phyloP scores from a whole-genome alignment of 2,329 filamentous ascomycete species.

The Colletotrichum viniferum region DNA sequence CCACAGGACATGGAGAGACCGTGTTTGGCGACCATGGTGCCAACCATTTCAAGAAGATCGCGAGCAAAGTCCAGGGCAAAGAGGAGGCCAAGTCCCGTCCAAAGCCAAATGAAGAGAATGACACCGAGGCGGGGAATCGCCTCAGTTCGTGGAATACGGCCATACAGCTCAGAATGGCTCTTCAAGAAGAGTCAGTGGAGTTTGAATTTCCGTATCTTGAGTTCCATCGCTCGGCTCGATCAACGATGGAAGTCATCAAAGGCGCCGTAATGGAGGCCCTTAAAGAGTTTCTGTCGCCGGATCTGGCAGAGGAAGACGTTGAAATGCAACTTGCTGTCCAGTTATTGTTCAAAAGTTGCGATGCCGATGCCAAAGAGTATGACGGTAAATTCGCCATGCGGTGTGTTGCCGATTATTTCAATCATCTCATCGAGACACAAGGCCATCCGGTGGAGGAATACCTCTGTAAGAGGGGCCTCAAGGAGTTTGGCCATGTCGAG shows the following conservation, averaged over 20 bases:
- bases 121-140: neutral
- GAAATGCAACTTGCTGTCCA: neutral
- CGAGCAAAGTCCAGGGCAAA: neutral
- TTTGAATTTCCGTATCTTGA: neutral
- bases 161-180: neutral
- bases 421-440: neutral
- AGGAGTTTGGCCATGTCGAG: neutral
- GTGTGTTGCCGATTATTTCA: neutral
- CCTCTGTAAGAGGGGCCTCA: neutral
- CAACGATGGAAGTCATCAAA: neutral
- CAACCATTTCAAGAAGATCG: neutral
- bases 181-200: neutral
- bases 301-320: neutral
- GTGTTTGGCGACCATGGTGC: neutral
- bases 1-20: neutral
- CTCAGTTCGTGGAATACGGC: neutral
- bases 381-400: neutral
- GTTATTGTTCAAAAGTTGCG: neutral
- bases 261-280: neutral
- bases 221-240: neutral
- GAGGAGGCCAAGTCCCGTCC: neutral
- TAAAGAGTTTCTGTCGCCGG: neutral
- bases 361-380: neutral
- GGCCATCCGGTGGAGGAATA: neutral
- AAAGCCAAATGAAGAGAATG: neutral